Base-by-base conservation (phyloP, 345 rosid species). In the Gossypium turneri region DNA sequence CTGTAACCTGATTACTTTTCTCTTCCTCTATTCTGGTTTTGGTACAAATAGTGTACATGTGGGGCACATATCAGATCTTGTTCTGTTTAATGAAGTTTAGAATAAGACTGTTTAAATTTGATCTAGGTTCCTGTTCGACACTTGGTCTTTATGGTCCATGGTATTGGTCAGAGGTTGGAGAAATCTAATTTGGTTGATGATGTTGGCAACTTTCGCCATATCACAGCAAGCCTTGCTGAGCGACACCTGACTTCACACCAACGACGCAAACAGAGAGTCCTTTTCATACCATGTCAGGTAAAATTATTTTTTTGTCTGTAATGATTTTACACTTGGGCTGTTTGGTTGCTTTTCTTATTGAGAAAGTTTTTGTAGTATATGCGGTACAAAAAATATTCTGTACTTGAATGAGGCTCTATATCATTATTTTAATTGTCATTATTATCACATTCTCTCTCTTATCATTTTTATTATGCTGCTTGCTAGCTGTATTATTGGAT, bases 171-270 rank as follows among this genome's bases (percentile, higher is more conserved):
- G 83, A 87, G 97, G 86, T 87, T 89, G 83, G 98, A 93, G 86
- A 95, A 95, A 77, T 95, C 99, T 68, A 95, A 91, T 79, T 88
- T 95, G 87, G 97, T 93, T 55, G 99, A 95, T 84, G 99, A 95
- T 72, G 99, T 95, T 62, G 86, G 85, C 76, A 88, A 87, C 77
- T 93, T 90, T 73, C 98, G 94, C 68, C 97, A 89, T 79, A 88
- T 89, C 79, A 89, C 99, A 10, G 88, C 90, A 56, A 79, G 77
- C 82, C 93, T 95, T 77, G 88, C 90, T 27, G 98, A 95, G 76
- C 80, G 67, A 76, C 97, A 95, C 78, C 89, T 95, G 73, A 86
- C 90, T 67, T 76, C 97, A 64, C 83, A 88, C 79, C 99, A 95
- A 78, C 89, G 70, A 1, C 81, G 83, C 79, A 77, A 90, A 68